Evolutionary conservation across 768 basidiomycete species (phyloP).

Genomic region (Hericium rajendrae): DNA sequence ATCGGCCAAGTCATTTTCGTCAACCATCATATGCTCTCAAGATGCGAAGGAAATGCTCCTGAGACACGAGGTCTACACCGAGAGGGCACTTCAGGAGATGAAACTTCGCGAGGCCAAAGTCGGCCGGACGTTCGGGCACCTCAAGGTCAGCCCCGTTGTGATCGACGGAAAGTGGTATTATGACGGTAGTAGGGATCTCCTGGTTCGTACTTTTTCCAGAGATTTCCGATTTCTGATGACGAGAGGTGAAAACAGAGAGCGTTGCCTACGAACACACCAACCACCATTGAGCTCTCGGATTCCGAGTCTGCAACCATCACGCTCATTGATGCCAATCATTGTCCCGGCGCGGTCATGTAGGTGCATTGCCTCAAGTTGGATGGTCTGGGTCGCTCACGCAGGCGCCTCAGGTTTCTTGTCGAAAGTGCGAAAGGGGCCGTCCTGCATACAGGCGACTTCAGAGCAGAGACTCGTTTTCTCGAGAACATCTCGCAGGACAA

Average conservation of each 20-base stretch:
- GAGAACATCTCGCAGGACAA: conserved; percentile 60
- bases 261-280: conserved; percentile 57
- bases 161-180: conserved; percentile 37
- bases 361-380: conserved; percentile 16
- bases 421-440: conserved; percentile 61
- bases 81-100: conserved; percentile 48
- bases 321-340: conserved; percentile 86
- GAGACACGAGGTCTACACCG: conserved; percentile 59
- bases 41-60: conserved; percentile 86
- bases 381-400: not conserved
- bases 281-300: conserved; percentile 44
- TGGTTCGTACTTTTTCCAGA: conserved; percentile 35
- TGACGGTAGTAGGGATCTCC: conserved; percentile 52
- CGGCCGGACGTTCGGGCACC: conserved; percentile 53
- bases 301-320: conserved; percentile 62
- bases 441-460: conserved; percentile 89
- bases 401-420: conserved; percentile 64
- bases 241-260: conserved; percentile 31
- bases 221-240: not conserved
- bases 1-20: conserved; percentile 62
- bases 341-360: conserved; percentile 89
- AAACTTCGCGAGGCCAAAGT: conserved; percentile 35
- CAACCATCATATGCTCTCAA: conserved; percentile 63
- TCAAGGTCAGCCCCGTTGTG: conserved; percentile 45
- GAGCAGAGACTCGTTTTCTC: conserved; percentile 79